These are phyloP conservation scores for Cystobasidium pallidum DNA, from an alignment of 1,284 basidiomycete genomes.

Conservation along the genomic window DNA sequence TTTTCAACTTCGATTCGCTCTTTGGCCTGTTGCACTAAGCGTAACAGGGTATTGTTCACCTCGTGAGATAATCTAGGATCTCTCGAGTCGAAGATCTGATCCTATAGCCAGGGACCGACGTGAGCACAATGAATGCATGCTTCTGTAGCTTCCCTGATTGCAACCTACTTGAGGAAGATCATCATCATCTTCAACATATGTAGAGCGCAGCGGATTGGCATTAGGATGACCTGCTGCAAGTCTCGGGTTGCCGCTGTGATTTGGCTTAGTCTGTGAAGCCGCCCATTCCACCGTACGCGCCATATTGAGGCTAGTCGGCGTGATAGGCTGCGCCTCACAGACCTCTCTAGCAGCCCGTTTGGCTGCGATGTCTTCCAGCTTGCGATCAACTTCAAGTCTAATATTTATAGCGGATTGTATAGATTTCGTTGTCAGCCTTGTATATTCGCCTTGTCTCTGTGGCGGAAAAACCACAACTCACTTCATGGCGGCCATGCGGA, in stretches of 20 bases:
- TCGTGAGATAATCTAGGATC: neutral
- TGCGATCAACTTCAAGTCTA: slow-evolving; percentile 10
- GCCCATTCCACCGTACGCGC: neutral
- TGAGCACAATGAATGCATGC: neutral
- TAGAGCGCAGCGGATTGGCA: slow-evolving; percentile 11
- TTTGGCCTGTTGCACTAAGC: slow-evolving; percentile 7
- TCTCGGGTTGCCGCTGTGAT: neutral
- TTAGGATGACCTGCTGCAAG: slow-evolving; percentile 17
- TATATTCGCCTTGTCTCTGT: neutral
- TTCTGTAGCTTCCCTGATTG: neutral
- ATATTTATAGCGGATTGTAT: too few relatives aligned
- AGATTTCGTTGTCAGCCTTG: too few relatives aligned
- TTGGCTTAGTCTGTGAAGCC: neutral
- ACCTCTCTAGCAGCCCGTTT: slow-evolving; percentile 2
- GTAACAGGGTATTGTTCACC: slow-evolving; percentile 8
- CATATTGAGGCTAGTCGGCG: neutral
- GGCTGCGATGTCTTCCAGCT: neutral
- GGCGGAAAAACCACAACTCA: neutral
- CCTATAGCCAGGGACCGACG: neutral
- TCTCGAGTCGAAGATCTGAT: neutral
- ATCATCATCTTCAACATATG: slow-evolving; percentile 9
- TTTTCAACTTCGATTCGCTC: slow-evolving; percentile 6
- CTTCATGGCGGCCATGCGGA: slow-evolving; percentile 2
- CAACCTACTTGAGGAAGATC: neutral
- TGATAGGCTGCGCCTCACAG: neutral